Conservation (phyloP, 1,284 basidiomycete genomes). For the Chondrostereum purpureum region DNA sequence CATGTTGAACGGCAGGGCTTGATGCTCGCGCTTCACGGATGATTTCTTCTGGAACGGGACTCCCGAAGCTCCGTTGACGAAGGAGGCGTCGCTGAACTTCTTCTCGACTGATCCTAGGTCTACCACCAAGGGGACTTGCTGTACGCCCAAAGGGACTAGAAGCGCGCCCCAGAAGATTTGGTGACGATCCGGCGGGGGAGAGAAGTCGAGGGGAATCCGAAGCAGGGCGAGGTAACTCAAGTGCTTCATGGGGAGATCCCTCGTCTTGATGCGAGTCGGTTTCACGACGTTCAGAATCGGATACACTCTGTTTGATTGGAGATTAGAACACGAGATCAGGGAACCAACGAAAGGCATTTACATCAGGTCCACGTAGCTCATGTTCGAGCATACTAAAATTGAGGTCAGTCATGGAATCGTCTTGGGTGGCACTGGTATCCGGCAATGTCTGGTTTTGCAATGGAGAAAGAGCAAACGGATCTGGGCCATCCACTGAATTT, state of each 20-base stretch:
- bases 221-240: too few species aligned
- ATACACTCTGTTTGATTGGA: neutral
- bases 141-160: constrained; percentile 2
- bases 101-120: constrained; percentile 43
- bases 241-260: too few species aligned
- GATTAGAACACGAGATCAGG: neutral
- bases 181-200: neutral
- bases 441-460: constrained; percentile 18
- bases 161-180: neutral
- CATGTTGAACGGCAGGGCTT: constrained; percentile 13
- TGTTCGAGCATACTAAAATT: neutral
- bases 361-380: neutral
- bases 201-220: neutral
- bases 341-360: neutral
- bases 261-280: neutral
- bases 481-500: constrained; percentile 7
- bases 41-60: constrained; percentile 19
- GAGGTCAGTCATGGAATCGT: constrained; percentile 1
- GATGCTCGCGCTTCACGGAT: neutral
- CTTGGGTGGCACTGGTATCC: constrained; percentile 5
- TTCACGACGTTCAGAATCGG: neutral
- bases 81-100: constrained; percentile 45
- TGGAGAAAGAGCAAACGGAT: constrained; percentile 17
- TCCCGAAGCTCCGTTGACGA: constrained; percentile 36
- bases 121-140: constrained; percentile 19